A percentile compares a stretch with the other conserved stretches of the same genome.
phyloP scores from a whole-genome alignment of 108 stramenopile genomes.

The Nannochloropsis granulata region DNA sequence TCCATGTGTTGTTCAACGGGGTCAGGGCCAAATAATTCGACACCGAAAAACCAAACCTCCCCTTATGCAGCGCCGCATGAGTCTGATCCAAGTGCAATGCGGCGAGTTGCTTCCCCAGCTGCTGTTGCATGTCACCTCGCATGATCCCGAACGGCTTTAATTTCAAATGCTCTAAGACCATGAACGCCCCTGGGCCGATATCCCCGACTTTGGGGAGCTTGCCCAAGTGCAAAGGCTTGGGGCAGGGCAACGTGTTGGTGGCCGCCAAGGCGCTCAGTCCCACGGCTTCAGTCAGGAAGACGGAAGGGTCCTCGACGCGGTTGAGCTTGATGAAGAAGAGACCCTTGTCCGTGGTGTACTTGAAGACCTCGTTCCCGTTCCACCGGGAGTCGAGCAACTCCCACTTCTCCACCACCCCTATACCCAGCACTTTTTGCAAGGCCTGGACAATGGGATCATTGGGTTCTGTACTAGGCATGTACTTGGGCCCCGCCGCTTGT shows the following conservation, averaged over 20 bases:
- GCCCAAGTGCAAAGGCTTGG: constrained; percentile 21
- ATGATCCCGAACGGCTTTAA: constrained; percentile 18
- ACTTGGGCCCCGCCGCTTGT: constrained; percentile 7
- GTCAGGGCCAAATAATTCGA: constrained; percentile 23
- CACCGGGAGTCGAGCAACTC: constrained; percentile 29
- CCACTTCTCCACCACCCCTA: constrained; percentile 3
- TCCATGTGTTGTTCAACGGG: constrained; percentile 26
- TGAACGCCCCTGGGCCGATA: constrained; percentile 24
- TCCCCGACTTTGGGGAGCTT: constrained; percentile 19
- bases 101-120: constrained; percentile 12
- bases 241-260: constrained; percentile 10
- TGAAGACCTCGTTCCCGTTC: constrained; percentile 31
- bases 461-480: constrained; percentile 15
- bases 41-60: constrained; percentile 23
- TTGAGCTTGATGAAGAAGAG: constrained; percentile 27
- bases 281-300: constrained; percentile 27
- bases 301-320: constrained; percentile 26
- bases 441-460: constrained; percentile 19
- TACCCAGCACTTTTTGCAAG: constrained; percentile 20
- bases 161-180: constrained; percentile 12
- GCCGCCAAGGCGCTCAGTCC: constrained; percentile 13
- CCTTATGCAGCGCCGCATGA: constrained; percentile 16
- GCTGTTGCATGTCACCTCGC: constrained; percentile 10
- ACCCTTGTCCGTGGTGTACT: constrained; percentile 25
- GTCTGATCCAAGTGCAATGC: constrained; percentile 16